phyloP scores from a whole-genome alignment of 352 stramenopile species.

The Blastocystis sp. region DNA sequence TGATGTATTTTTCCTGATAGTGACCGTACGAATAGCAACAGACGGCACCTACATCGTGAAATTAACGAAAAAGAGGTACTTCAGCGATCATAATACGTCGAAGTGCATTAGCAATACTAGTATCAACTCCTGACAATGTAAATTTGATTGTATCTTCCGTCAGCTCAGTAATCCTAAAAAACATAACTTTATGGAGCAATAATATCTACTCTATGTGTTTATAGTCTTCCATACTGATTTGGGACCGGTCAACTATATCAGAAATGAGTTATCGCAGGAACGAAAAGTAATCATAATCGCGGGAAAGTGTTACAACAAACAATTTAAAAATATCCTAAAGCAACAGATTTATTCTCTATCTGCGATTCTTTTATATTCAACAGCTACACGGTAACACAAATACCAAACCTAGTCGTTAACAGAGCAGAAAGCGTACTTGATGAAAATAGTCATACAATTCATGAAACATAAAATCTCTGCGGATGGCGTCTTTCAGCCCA shows the following conservation, averaged over 20 bases:
- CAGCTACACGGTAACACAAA: neutral
- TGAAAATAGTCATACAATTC: constrained; percentile 43
- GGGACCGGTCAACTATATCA: neutral
- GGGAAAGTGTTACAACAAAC: neutral
- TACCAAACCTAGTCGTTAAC: neutral
- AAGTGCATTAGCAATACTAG: constrained; percentile 45
- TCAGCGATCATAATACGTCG: constrained; percentile 58
- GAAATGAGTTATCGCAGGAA: neutral
- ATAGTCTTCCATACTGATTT: constrained; percentile 5
- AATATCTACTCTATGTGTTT: constrained; percentile 47
- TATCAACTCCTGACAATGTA: constrained; percentile 25
- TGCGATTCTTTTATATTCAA: neutral
- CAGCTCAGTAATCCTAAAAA: constrained; percentile 49
- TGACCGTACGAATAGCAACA: constrained; percentile 47
- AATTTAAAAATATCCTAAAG: no score
- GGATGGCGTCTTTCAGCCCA: neutral
- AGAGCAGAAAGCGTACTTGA: neutral
- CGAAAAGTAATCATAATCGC: neutral
- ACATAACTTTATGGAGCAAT: neutral
- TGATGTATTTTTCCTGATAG: constrained; percentile 52
- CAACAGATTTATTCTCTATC: neutral
- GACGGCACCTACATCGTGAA: constrained; percentile 18
- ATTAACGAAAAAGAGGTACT: neutral
- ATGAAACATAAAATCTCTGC: constrained; percentile 10
- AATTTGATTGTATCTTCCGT: constrained; percentile 52